phyloP scores from a whole-genome alignment of 164 flowering plant genomes.

The Vitis labrusca region DNA sequence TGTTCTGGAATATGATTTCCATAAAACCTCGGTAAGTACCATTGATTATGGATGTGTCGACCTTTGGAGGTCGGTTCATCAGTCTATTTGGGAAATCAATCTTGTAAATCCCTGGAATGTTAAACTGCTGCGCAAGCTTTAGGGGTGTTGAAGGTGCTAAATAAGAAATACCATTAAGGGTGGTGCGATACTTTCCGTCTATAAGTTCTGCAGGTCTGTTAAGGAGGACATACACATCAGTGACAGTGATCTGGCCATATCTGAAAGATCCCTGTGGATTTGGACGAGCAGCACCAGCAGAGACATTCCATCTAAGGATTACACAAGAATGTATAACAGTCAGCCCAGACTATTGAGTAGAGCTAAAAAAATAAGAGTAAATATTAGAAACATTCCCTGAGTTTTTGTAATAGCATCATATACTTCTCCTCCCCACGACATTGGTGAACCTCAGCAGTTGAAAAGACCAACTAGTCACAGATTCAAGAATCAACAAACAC shows the following conservation, averaged over 20 bases:
- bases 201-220: slow-evolving; percentile 79
- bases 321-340: neutral
- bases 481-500: neutral
- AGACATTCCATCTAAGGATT: slow-evolving; percentile 72
- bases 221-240: slow-evolving; percentile 73
- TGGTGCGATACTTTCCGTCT: slow-evolving; percentile 68
- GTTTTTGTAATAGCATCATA: neutral
- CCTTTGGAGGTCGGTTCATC: slow-evolving; percentile 76
- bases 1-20: slow-evolving; percentile 90
- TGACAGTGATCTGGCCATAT: slow-evolving; percentile 83
- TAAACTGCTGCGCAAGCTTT: slow-evolving; percentile 78
- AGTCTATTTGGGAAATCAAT: slow-evolving; percentile 78
- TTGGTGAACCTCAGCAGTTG: slow-evolving; percentile 1
- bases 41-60: slow-evolving; percentile 87
- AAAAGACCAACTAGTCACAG: neutral
- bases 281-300: slow-evolving; percentile 98
- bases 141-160: slow-evolving; percentile 80
- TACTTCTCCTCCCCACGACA: neutral
- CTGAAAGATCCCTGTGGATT: slow-evolving; percentile 96
- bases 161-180: slow-evolving; percentile 84
- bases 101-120: slow-evolving; percentile 76
- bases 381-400: neutral
- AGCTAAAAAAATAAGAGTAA: neutral
- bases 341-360: neutral
- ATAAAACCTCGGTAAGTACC: slow-evolving; percentile 81